phyloP scores from a whole-genome alignment of 2,329 filamentous ascomycete species.

The Geosmithia morbida region DNA sequence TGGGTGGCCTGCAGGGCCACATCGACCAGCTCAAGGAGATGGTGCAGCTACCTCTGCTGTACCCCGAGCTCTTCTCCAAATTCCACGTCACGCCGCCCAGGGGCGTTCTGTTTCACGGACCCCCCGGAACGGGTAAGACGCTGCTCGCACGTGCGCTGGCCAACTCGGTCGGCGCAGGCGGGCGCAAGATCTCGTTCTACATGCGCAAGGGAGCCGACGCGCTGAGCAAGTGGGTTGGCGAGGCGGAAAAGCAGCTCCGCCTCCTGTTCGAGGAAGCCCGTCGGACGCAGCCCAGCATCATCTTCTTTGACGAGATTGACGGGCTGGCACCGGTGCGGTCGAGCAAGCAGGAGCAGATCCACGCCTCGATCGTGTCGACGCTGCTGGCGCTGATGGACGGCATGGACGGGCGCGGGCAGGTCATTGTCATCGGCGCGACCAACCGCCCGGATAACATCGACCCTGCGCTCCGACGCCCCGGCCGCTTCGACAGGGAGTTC shows the following conservation, averaged over 20 bases:
- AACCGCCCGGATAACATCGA: conserved; percentile 95
- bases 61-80: conserved; percentile 82
- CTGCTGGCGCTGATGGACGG: conserved; percentile 92
- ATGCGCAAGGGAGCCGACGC: conserved; percentile 99
- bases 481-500: conserved; percentile 93
- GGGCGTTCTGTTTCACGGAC: conserved; percentile 91
- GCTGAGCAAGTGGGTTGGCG: conserved; percentile 96
- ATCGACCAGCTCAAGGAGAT: conserved; percentile 98
- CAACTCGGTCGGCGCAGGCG: conserved; percentile 76
- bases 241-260: conserved; percentile 88
- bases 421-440: conserved; percentile 97
- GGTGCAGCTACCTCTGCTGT: conserved; percentile 86
- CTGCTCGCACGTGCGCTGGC: conserved; percentile 87
- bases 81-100: conserved; percentile 91
- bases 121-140: conserved; percentile 94
- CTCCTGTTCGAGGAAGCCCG: conserved; percentile 91
- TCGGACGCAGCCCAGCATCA: conserved; percentile 94
- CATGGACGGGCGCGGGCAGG: conserved; percentile 95
- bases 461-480: conserved; percentile 83
- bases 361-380: conserved; percentile 92
- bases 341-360: conserved; percentile 97
- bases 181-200: conserved; percentile 94
- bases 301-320: conserved; percentile 99
- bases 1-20: conserved; percentile 82
- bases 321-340: conserved; percentile 90